phyloP scores from a whole-genome alignment of 2,329 filamentous ascomycete genomes.

The Cercospora zeina region DNA sequence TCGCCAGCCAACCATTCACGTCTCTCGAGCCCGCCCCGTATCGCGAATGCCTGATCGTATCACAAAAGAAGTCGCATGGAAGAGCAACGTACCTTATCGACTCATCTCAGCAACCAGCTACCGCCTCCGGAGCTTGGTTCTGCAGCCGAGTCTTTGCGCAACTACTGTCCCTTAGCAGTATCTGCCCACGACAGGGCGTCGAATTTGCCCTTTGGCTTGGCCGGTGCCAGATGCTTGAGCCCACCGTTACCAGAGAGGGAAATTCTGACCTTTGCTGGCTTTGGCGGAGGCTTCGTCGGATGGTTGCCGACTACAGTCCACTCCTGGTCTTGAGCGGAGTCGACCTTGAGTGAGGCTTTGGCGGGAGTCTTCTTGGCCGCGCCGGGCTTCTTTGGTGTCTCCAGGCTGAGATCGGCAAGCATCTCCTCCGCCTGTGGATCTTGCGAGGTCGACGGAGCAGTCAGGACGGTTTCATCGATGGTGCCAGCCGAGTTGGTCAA shows the following conservation, averaged over 20 bases:
- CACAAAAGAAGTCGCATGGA: neutral
- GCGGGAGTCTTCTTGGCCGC: conserved; percentile 18
- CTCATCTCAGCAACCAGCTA: neutral
- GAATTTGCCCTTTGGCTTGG: conserved; percentile 26
- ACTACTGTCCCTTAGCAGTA: conserved; percentile 17
- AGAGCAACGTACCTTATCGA: neutral
- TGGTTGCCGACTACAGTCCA: conserved; percentile 31
- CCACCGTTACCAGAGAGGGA: conserved; percentile 30
- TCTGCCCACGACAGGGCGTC: conserved; percentile 24
- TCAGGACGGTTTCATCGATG: conserved; percentile 16
- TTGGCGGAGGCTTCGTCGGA: conserved; percentile 15
- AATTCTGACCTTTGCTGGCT: conserved; percentile 18
- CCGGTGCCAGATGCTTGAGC: conserved; percentile 25
- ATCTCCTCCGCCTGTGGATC: neutral
- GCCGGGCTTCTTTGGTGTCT: conserved; percentile 13
- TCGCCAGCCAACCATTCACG: neutral
- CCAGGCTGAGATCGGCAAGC: neutral
- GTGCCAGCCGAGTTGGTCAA: conserved; percentile 20
- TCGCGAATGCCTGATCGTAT: neutral
- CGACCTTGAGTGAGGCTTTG: conserved; percentile 1
- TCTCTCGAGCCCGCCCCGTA: neutral
- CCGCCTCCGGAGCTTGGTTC: neutral
- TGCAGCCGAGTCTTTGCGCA: neutral
- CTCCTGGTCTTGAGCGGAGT: conserved; percentile 17
- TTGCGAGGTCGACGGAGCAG: conserved; percentile 12